Base-by-base conservation (phyloP, 1,284 basidiomycete species). In the Sphaerobolus stellatus region DNA sequence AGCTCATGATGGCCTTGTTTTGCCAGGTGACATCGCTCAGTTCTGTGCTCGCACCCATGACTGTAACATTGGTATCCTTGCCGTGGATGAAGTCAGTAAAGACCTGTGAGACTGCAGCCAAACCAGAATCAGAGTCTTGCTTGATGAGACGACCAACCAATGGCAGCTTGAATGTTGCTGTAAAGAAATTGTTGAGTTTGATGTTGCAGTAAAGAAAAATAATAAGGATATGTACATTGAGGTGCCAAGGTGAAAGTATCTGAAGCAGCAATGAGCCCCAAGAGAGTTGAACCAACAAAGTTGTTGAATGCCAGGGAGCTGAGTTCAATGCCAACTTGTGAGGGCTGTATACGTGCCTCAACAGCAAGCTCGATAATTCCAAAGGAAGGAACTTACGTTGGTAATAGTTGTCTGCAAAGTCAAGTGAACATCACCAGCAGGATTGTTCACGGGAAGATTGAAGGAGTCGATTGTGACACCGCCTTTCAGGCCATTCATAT, bases 51-150 rank as follows among this genome's bases (percentile, higher is more conserved):
- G 79, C 75, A 38, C 90, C 88, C 34, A 79, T 74, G 24, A 91
- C 84, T 24, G 73, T 64, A 18, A 92, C 75, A 49, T 79, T 67
- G 51, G 83, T 87, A 59, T 85, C 77, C 61, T 81, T 68, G 4
- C 87, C 86, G 50, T 86, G 86, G 1, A 91, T 78, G 62, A 88
- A 90, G 56, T 80, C 81, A 56, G 88, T 90, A 71, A 91, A 91
- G 38, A 91, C 75, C n/a, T 72, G 68, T 1, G 88, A 89, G 3
- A 91, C 81, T 1, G 71, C 71, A 2, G 76, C 76, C 29, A 91
- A 76, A 1, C 83, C 88, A 28, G 73, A 68, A 3, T 71, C 54
- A 20, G 75, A 74, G 25, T 64, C 71, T 63, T 92, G 88, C 2
- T 84, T 84, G 24, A 89, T 68, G 41, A 92, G 75, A 9, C 86